Evolutionary conservation across 2,329 filamentous ascomycete genomes (phyloP).

Genomic region (Neonectria coccinea): DNA sequence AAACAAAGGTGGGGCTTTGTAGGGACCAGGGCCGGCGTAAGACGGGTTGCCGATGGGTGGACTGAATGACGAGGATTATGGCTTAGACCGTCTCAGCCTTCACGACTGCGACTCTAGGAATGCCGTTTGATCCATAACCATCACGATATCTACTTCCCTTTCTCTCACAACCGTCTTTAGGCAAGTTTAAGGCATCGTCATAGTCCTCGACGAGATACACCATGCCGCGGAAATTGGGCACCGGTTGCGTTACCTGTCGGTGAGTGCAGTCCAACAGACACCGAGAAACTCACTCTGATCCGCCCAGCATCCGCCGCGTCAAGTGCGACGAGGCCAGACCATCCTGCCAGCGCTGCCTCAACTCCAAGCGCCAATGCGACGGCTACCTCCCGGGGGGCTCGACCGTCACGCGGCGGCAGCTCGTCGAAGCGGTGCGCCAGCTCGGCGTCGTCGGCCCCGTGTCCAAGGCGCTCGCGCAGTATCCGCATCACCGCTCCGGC

Average conservation of each 20-base stretch:
- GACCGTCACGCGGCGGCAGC: constrained; percentile 48
- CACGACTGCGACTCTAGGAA: background rate
- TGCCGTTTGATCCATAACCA: no score
- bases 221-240: constrained; percentile 44
- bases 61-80: background rate
- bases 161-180: background rate
- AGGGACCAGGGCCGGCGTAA: background rate
- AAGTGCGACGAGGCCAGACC: constrained; percentile 53
- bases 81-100: constrained; percentile 1
- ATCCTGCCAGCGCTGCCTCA: constrained; percentile 44
- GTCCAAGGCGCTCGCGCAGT: constrained; percentile 38
- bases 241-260: constrained; percentile 44
- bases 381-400: constrained; percentile 46
- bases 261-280: constrained; percentile 19
- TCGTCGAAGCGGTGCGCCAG: constrained; percentile 44
- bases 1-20: background rate
- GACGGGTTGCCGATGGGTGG: background rate
- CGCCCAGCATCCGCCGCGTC: constrained; percentile 50
- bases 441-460: constrained; percentile 48
- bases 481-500: constrained; percentile 25
- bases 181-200: background rate
- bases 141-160: no score
- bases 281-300: background rate
- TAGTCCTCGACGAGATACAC: no score
- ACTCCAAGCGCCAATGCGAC: constrained; percentile 48